Percentiles rank a stretch among this genome's conserved stretches.
phyloP scores from a whole-genome alignment of 495 filamentous ascomycete species.

The Neurospora sp. region DNA sequence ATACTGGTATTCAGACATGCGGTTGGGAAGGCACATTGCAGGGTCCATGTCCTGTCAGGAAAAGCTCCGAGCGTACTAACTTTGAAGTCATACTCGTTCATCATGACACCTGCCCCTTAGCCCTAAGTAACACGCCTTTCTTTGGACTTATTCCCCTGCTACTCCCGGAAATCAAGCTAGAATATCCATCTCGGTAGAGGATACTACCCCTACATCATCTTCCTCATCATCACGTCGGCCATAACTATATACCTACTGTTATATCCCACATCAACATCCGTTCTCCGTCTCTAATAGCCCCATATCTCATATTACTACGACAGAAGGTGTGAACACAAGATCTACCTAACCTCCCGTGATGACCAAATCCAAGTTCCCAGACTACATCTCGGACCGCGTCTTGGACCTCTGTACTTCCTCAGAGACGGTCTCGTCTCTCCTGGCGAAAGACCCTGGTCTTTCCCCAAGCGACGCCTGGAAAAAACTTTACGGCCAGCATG shows the following conservation, averaged over 20 bases:
- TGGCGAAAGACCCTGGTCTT: slow-evolving; percentile 38
- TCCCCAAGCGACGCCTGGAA: slow-evolving; percentile 45
- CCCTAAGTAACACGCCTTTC: background rate
- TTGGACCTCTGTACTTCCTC: slow-evolving; percentile 36
- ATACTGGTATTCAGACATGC: background rate
- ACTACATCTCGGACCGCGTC: slow-evolving; percentile 13
- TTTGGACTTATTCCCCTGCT: background rate
- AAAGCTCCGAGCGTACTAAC: background rate
- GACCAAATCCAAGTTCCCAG: background rate
- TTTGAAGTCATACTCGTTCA: background rate
- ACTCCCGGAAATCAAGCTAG: background rate
- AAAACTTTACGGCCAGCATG: slow-evolving; percentile 37
- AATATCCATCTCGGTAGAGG: background rate
- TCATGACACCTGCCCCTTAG: background rate
- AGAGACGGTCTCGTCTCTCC: slow-evolving; percentile 45
- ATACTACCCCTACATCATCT: background rate
- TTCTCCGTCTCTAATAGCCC: background rate
- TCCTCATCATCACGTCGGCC: background rate
- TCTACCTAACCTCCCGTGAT: background rate
- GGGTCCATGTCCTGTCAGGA: background rate
- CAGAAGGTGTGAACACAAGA: background rate
- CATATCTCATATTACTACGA: background rate
- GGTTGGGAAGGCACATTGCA: background rate
- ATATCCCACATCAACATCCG: background rate
- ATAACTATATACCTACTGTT: background rate